Base-by-base conservation (phyloP, 1,139 yeast species). In the Nakaseomyces kungkrabaensis region DNA sequence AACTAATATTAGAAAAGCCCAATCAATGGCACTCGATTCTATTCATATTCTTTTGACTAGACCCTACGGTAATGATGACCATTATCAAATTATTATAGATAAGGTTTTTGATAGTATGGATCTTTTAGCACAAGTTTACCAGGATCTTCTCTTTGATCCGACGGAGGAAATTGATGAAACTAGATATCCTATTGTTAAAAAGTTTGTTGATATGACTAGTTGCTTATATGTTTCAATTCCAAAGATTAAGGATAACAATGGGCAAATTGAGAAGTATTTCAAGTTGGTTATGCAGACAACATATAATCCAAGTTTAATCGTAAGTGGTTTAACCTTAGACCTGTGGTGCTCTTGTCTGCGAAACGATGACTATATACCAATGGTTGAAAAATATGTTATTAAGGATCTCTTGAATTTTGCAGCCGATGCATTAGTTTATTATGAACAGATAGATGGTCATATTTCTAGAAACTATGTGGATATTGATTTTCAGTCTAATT, bases 271-370 rank as follows among this genome's bases (percentile, higher is more conserved):
- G 44, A 79, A 78, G 48, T 92, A 87, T 62, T 73, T 90, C 54
- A 75, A 77, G 50, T 74, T 94, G 40, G 89, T 94, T 4, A 71
- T 92, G 45, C 77, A 80, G 45, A 88, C 97, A 1, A 86, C 96
- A 0, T 77, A 75, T 59, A 94, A 89, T 62, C 85, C 89, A 36
- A 85, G 96, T 59, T 73, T 92, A 52, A 85, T 92, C n/a, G 82
- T 92, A 3, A 85, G 96, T 49, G 97, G 97, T 0, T 74, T 90
- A 37, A 86, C 97, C 0, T 70, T 92, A 51, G 96, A 90, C 63
- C 85, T 92, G 72, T 94, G 98, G 98, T 90, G 95, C 51, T 81
- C 94, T 1, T 81, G 92, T 55, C 70, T 92, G 48, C 76, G 98
- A 59, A 80, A 82, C 51, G 96, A 89, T 58, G 90, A 84, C 52